Evolutionary conservation across 495 filamentous ascomycete genomes (phyloP).

Genomic region (Chlorociboria aeruginascens): DNA sequence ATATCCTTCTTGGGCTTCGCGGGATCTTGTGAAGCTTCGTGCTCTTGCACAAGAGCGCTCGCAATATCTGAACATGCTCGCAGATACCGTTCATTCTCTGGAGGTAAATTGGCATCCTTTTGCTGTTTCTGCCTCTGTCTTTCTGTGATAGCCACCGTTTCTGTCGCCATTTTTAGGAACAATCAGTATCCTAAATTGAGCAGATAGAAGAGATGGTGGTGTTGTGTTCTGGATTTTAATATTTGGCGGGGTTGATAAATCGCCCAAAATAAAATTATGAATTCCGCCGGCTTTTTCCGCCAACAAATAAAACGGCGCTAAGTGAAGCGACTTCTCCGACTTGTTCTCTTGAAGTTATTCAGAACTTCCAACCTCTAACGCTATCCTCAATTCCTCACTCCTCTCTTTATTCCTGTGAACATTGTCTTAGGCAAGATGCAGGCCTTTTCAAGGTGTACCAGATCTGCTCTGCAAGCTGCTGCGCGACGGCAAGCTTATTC

Average conservation of each 20-base stretch:
- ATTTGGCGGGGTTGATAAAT: too few species aligned
- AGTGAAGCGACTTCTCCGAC: neutral
- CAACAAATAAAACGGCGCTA: neutral
- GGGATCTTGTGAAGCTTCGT: constrained; percentile 64
- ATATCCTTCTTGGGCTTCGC: constrained; percentile 67
- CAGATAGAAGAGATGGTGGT: too few species aligned
- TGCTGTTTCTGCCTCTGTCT: constrained; percentile 39
- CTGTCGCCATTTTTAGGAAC: constrained; percentile 41
- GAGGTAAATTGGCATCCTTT: constrained; percentile 64
- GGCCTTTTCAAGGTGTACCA: constrained; percentile 20
- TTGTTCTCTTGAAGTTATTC: neutral
- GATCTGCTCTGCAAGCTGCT: constrained; percentile 17
- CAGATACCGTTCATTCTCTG: constrained; percentile 89
- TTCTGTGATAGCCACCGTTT: constrained; percentile 40
- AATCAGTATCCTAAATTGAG: too few species aligned
- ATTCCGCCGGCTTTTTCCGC: neutral
- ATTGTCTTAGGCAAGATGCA: constrained; percentile 25
- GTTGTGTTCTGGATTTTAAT: too few species aligned
- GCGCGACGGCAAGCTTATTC: constrained; percentile 21
- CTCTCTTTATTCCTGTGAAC: constrained; percentile 13
- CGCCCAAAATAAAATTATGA: neutral
- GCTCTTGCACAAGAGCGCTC: constrained; percentile 82
- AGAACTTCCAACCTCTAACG: neutral
- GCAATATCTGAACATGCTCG: constrained; percentile 92
- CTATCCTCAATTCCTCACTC: constrained; percentile 5